Evolutionary conservation across 2,329 filamentous ascomycete genomes (phyloP).

Genomic region (Claviceps quebecensis): DNA sequence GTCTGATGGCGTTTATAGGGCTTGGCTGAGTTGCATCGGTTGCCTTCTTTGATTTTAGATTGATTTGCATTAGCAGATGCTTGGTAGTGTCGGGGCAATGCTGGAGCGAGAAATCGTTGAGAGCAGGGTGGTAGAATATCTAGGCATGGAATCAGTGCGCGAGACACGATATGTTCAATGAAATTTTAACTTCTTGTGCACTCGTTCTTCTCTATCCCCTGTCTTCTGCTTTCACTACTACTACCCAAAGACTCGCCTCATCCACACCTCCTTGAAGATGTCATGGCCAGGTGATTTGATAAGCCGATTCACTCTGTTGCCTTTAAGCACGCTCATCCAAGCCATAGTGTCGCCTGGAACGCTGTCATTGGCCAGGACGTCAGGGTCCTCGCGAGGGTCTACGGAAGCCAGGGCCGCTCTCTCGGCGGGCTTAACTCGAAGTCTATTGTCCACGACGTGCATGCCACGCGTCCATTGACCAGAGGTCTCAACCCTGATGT

Average conservation of each 20-base stretch:
- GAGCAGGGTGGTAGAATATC: background rate
- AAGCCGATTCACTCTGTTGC: slow-evolving; percentile 70
- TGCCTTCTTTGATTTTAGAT: background rate
- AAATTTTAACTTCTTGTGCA: background rate
- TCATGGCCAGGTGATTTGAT: slow-evolving; percentile 54
- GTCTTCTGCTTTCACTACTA: background rate
- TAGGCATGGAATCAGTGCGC: background rate
- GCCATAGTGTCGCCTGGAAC: slow-evolving; percentile 56
- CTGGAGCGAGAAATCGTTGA: background rate
- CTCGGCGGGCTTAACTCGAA: slow-evolving; percentile 37
- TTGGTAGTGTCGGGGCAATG: background rate
- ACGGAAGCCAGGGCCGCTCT: slow-evolving; percentile 25
- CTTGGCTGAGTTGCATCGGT: background rate
- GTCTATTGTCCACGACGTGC: slow-evolving; percentile 68
- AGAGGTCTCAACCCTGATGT: slow-evolving; percentile 76
- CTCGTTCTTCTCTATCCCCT: background rate
- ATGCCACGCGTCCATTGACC: slow-evolving; percentile 94
- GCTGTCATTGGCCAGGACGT: slow-evolving; percentile 28
- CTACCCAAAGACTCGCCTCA: slow-evolving; percentile 49
- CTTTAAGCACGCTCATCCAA: slow-evolving; percentile 61
- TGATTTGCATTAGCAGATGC: background rate
- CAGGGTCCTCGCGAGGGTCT: slow-evolving; percentile 25
- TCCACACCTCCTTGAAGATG: slow-evolving; percentile 49
- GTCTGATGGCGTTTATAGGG: slow-evolving; percentile 5
- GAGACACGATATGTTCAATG: background rate